Evolutionary conservation across 2,329 filamentous ascomycete genomes (phyloP).

Genomic region (Penicillium digitatum): DNA sequence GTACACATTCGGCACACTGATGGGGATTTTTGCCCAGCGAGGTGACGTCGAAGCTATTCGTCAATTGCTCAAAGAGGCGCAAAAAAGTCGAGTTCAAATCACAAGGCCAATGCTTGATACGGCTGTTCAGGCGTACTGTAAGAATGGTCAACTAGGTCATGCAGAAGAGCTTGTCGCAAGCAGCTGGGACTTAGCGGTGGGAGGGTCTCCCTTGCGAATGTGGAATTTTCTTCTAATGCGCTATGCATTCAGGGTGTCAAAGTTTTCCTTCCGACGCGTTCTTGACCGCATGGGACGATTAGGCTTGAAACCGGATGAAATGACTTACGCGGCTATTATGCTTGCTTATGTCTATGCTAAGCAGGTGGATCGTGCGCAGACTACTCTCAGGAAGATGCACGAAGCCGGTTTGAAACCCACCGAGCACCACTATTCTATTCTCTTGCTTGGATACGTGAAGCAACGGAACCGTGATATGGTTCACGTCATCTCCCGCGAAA

Average conservation of each 20-base stretch:
- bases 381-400: slow-evolving; percentile 46
- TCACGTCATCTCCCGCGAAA: slow-evolving; percentile 47
- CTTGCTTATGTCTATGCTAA: slow-evolving; percentile 51
- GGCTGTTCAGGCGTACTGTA: slow-evolving; percentile 65
- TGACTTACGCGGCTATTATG: slow-evolving; percentile 62
- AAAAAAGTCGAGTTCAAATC: slow-evolving; percentile 49
- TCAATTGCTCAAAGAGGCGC: slow-evolving; percentile 61
- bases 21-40: slow-evolving; percentile 65
- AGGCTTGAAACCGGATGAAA: slow-evolving; percentile 50
- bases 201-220: slow-evolving; percentile 57
- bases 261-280: slow-evolving; percentile 51
- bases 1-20: slow-evolving; percentile 67
- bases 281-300: slow-evolving; percentile 54
- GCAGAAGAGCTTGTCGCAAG: slow-evolving; percentile 59
- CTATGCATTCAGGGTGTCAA: slow-evolving; percentile 61
- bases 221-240: slow-evolving; percentile 76
- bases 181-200: slow-evolving; percentile 50
- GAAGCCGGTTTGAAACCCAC: slow-evolving; percentile 37
- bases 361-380: slow-evolving; percentile 54
- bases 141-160: slow-evolving; percentile 51
- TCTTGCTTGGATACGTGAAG: slow-evolving; percentile 50
- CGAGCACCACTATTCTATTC: slow-evolving; percentile 45
- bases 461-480: slow-evolving; percentile 49
- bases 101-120: slow-evolving; percentile 58
- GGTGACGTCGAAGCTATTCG: slow-evolving; percentile 70